Evolutionary conservation across 169 alveolate species (phyloP).

Genomic region (Eimeria acervulina): DNA sequence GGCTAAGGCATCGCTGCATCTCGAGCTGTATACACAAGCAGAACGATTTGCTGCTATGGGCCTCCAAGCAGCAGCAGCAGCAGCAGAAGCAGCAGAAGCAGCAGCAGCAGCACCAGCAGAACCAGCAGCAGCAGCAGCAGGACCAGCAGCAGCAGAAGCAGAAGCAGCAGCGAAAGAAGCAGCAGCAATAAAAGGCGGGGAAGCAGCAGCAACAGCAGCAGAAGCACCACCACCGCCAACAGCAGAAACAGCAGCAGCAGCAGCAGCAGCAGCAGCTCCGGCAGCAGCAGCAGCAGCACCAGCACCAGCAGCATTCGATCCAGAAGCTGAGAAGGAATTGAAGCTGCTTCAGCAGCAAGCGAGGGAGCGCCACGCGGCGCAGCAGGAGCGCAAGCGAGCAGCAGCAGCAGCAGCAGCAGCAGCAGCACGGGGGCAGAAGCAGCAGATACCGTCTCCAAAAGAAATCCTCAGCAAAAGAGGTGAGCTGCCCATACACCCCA

Average conservation of each 20-base stretch:
- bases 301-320: neutral
- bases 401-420: too few relatives aligned
- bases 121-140: too few relatives aligned
- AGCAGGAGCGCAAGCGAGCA: too few relatives aligned
- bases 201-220: neutral
- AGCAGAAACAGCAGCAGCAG: too few relatives aligned
- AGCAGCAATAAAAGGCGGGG: neutral
- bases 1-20: neutral
- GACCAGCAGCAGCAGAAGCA: too few relatives aligned
- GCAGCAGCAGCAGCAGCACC: neutral
- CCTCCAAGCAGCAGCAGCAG: too few relatives aligned
- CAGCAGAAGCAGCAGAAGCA: too few relatives aligned
- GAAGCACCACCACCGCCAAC: too few relatives aligned
- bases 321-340: neutral
- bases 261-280: too few relatives aligned
- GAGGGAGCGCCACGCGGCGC: neutral
- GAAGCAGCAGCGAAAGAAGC: too few relatives aligned
- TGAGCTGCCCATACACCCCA: neutral
- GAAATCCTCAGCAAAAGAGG: constrained; percentile 39
- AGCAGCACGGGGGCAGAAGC: neutral
- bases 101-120: too few relatives aligned
- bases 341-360: constrained; percentile 2
- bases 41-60: neutral
- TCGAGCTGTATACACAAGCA: constrained; percentile 26
- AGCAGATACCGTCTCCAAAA: neutral